Evolutionary conservation across 2,329 filamentous ascomycete genomes (phyloP), one percentile per base, ranked within the genome.

Genomic region (Cordyceps sp.): DNA sequence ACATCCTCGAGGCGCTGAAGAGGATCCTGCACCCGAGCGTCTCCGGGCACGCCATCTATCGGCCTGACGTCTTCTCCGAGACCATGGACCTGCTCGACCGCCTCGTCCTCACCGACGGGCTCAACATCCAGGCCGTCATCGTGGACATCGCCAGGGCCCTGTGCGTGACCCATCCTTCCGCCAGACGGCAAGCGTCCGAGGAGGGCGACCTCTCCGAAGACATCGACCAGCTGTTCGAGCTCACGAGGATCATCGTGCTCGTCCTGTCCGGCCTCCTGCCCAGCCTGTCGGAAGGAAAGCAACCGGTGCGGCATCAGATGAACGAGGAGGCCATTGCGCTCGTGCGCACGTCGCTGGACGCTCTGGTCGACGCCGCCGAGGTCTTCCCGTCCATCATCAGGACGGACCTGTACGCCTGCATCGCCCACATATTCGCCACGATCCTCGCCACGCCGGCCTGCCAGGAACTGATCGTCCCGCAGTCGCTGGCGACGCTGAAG

Each of bases 371-470:
- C 47, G 86, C 90, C 1, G 86, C 90, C 6, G 83, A 92, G 38
- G 85, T 96, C 13, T 98, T 98, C 56, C 92, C 92, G 0, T 75
- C 82, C 3, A 86, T 98, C 45, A 98, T 98, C 61, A 90, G 90
- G 49, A 88, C 85, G 9, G 90, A 98, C 51, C 66, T 98, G 6
- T 85, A 96, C 48, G 88, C 90, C 25, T 96, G 88, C 47, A 93
- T 96, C 42, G 71, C 98, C 31, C 86, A 98, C 58, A 93, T 96
- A 34, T 94, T 96, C 49, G 80, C 83, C 33, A 93, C 85, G 1
- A 90, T 93, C 35, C 69, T 98, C 10, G 80, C 82, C 12, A 94
- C 85, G 1, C 78, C 82, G 1, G 48, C 40, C 29, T 96, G 88
- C 47, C 92, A 98, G 55, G 73, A 82, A 18, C 69, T 83, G 24